phyloP scores from a whole-genome alignment of 2,329 filamentous ascomycete species.

The Aspergillus aculeatus region DNA sequence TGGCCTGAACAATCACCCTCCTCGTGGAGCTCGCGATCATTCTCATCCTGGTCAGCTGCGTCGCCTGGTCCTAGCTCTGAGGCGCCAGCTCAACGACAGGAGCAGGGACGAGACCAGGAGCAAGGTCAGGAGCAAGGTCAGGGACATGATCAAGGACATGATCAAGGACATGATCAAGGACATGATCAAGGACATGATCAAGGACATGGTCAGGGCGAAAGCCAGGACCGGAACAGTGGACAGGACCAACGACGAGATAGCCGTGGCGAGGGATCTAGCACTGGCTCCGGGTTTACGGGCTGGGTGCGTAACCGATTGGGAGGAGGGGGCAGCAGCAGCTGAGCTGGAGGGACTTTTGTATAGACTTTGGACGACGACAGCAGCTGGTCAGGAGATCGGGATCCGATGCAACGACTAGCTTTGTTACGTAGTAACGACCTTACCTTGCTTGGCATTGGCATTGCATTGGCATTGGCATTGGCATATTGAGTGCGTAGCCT shows the following conservation, averaged over 20 bases:
- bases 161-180: background rate
- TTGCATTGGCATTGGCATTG: too few species aligned
- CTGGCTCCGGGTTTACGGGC: constrained; percentile 14
- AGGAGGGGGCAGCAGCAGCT: constrained; percentile 16
- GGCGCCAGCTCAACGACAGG: background rate
- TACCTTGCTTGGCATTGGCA: background rate
- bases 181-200: background rate
- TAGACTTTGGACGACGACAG: background rate
- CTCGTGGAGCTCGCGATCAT: background rate
- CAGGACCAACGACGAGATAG: constrained; percentile 10
- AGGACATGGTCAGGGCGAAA: background rate
- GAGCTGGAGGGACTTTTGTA: background rate
- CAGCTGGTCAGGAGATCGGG: background rate
- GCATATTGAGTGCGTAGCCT: background rate
- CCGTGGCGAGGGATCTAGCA: constrained; percentile 15
- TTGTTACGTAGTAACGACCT: background rate
- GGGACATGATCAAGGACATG: background rate
- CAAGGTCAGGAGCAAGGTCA: background rate
- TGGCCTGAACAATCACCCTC: background rate
- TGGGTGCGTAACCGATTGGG: constrained; percentile 31
- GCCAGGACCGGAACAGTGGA: too few species aligned
- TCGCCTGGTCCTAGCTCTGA: background rate
- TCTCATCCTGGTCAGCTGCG: constrained; percentile 1
- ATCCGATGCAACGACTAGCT: background rate
- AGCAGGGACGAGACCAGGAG: background rate